Base-by-base conservation (phyloP, 345 rosid genomes). In the Jatropha curcas region DNA sequence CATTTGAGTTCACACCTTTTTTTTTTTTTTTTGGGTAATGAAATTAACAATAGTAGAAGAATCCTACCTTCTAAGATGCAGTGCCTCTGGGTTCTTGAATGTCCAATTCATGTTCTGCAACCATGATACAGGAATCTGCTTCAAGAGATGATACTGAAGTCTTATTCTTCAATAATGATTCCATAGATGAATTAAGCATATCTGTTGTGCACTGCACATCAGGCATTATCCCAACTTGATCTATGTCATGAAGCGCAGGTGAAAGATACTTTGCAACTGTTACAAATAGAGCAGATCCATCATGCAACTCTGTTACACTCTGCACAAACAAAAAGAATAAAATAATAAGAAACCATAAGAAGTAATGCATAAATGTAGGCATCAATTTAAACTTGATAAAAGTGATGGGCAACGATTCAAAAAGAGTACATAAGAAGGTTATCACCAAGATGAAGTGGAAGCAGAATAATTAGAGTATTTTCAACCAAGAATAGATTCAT, bases 211-310 rank as follows among this genome's bases (percentile, higher is more conserved):
- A 93, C 68, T 91, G 95, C 68, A 93, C 93, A 50, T 93, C 97
- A 35, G 97, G 97, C 17, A 71, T 56, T 60, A 93, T 91, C 27
- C 98, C 98, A 3, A 91, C 90, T 79, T 89, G 84, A 74, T 93
- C 98, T 55, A 93, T 91, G 80, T 91, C 95, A 41, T 85, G 97
- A 61, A 88, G 87, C 55, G 95, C 88, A 66, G 98, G 98, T 14
- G 97, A 93, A 41, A 93, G 78, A 74, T 93, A 91, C 85, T 93
- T 93, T 69, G 97, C 98, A 2, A 93, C 95, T 0, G 98, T 93
- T 39, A 93, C 87, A 65, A 93, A 93, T 53, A 93, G 84, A 63
- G 98, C 98, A 1, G 97, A 93, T 63, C 98, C 98, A 35, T 93
- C 98, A 7, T 89, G 86, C 81, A 93, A 80, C 74, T 91, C 95